Base-by-base conservation (phyloP, 1,284 basidiomycete species). In the Erythrobasidium hasegawianum region DNA sequence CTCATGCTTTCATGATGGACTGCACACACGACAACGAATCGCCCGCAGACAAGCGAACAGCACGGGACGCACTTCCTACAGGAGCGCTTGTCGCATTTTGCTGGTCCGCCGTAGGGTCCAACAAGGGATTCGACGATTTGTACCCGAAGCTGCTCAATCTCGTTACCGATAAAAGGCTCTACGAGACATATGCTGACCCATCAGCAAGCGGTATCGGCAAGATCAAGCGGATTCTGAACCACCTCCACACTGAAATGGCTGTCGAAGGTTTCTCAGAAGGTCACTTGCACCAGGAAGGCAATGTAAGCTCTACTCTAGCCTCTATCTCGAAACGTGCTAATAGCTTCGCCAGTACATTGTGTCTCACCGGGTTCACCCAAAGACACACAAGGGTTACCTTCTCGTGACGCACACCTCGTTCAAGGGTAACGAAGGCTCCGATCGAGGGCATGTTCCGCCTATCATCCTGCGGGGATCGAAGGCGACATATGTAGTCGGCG, bases 1-100 rank as follows among this genome's bases (percentile, higher is more conserved):
- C 93, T 1, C 94, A 97, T 74, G 91, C 93, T 0, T 82, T 96
- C 33, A 82, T 96, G 76, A 96, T 92, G 79, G 94, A 97, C 75
- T 82, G 91, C 67, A 97, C 94, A 0, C 93, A 97, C 78, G 93
- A 97, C 80, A 97, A 97, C 75, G 91, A 97, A 77, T 87, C 91
- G 0, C 89, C 88, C 1, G 78, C 87, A 10, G 84, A 89, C 78
- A 96, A 95, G 77, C 86, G 91, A 41, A 88, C 89, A 1, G 90
- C 92, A 5, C 90, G 95, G 76, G 91, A 97, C 76, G 87, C 91
- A 0, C 83, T 97, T n/a, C 87, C 90, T 4, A 92, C 90, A 0
- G 93, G 89, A 4, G 89, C 90, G 9, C 81, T 97, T 14, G 87
- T 89, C 16, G 85, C 91, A 0, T 96, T 96, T 78, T 87, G 87